Percentiles rank a stretch among this genome's conserved stretches.
These are phyloP conservation scores for Botrytis squamosa DNA, from an alignment of 2,329 filamentous ascomycete species.

Conservation along the genomic window DNA sequence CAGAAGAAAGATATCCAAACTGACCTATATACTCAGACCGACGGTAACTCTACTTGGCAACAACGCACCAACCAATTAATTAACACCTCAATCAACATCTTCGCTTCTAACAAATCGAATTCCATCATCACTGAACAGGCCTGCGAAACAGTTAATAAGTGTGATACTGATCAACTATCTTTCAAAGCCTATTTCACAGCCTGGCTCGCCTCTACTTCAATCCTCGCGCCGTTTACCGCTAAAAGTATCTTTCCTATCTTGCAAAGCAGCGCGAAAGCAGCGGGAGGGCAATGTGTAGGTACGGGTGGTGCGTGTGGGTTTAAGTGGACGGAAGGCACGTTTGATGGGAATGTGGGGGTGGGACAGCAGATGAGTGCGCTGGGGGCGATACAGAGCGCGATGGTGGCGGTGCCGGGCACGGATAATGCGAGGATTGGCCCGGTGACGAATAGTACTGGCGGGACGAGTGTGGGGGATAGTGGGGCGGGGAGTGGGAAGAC, in stretches of 20 bases:
- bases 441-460: slow-evolving; percentile 40
- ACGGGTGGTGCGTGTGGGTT: slow-evolving; percentile 60
- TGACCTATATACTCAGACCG: slow-evolving; percentile 28
- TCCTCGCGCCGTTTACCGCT: slow-evolving; percentile 61
- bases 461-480: slow-evolving; percentile 40
- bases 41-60: slow-evolving; percentile 49
- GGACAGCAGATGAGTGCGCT: slow-evolving; percentile 71
- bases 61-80: slow-evolving; percentile 57
- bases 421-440: slow-evolving; percentile 37
- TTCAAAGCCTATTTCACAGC: slow-evolving; percentile 64
- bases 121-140: slow-evolving; percentile 46
- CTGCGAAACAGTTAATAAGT: slow-evolving; percentile 58
- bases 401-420: slow-evolving; percentile 37
- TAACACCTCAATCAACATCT: slow-evolving; percentile 53
- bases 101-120: slow-evolving; percentile 45
- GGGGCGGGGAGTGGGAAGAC: slow-evolving; percentile 17
- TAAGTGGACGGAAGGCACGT: slow-evolving; percentile 53
- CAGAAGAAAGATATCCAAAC: neutral
- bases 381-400: slow-evolving; percentile 54
- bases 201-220: slow-evolving; percentile 61
- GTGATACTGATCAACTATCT: slow-evolving; percentile 60
- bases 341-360: slow-evolving; percentile 60
- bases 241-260: slow-evolving; percentile 53
- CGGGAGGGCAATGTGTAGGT: slow-evolving; percentile 56
- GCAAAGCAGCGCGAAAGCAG: slow-evolving; percentile 52